Percentiles rank a stretch among this genome's conserved stretches.
These are phyloP conservation scores for Entonaema liquescens DNA, from an alignment of 495 filamentous ascomycete genomes.

Conservation along the genomic window DNA sequence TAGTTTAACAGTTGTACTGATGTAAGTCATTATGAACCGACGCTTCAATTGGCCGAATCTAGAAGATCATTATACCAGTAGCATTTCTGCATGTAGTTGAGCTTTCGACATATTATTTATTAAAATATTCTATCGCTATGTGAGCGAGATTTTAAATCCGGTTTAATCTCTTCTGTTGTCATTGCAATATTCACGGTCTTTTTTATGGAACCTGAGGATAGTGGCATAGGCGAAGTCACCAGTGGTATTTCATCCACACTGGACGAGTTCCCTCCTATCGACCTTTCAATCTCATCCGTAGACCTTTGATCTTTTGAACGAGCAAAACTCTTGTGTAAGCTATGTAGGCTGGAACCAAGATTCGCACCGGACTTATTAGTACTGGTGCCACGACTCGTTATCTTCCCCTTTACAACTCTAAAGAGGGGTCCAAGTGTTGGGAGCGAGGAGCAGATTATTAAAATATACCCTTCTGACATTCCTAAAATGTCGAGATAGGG, in stretches of 20 bases:
- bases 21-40: too few relatives aligned
- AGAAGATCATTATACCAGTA: too few relatives aligned
- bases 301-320: conserved; percentile 20
- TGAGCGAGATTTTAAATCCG: background rate
- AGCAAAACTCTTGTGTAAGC: conserved; percentile 23
- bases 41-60: too few relatives aligned
- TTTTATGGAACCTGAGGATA: conserved; percentile 1
- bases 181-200: conserved; percentile 32
- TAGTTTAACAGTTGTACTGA: too few relatives aligned
- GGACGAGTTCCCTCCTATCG: conserved; percentile 33
- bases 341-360: conserved; percentile 17
- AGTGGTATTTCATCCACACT: conserved; percentile 40
- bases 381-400: conserved; percentile 27
- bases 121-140: conserved; percentile 14
- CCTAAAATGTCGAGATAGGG: conserved; percentile 44
- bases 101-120: conserved; percentile 3
- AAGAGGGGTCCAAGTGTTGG: conserved; percentile 42
- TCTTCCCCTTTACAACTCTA: conserved; percentile 32
- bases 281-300: conserved; percentile 17
- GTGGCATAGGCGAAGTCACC: conserved; percentile 18
- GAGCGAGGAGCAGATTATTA: conserved; percentile 45
- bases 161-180: conserved; percentile 18
- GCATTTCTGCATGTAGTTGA: too few relatives aligned
- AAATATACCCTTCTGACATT: conserved; percentile 42
- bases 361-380: conserved; percentile 22